Evolutionary conservation across 2,329 filamentous ascomycete genomes (phyloP), one percentile per base, ranked within the genome.

Genomic region (Massarina eburnea): DNA sequence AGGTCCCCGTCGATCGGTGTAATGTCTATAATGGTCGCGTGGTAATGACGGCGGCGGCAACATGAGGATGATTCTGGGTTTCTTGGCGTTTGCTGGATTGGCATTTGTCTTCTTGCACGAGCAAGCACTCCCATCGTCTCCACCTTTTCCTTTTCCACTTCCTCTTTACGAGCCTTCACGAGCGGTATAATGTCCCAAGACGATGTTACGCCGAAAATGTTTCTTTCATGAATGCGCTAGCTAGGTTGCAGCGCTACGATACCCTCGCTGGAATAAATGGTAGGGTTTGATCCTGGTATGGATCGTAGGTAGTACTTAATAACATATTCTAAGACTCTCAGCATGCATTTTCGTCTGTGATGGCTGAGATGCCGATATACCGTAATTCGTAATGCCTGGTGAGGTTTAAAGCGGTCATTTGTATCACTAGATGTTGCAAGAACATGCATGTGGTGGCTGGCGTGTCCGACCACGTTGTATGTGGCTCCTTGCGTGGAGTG

Each of bases 1-100:
- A 66, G 49, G 41, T 51, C 53, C 48, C 55, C 44, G 41, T 49
- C 44, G 41, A 48, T 54, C 44, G 46, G 49, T 37, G 52, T 67
- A 68, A 67, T 68, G 60, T 59, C 54, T 51, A 62, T 66, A 68
- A 65, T 65, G 54, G 41, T 35, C 46, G 52, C 33, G 39, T 7
- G 41, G 37, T 34, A 51, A 44, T 30, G 34, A 48, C 43, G 33
- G 43, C 39, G 50, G 51, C 39, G 43, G 22, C 49, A 14, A 30
- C 27, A 30, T 5, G 6, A 14, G 12, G 12, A 30, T 5, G 50
- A 46, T 53, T 48, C 61, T 62, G 60, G 62, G 54, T 58, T 56
- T 41, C 33, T 50, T 51, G 52, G 54, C 21, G 26, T 34, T 37
- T 52, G 45, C 27, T 41, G 52, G 49, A 37, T 49, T 37, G 50